Evolutionary conservation across 2,329 filamentous ascomycete genomes (phyloP), one percentile per base, ranked within the genome.

Genomic region (Plenodomus tracheiphilus): DNA sequence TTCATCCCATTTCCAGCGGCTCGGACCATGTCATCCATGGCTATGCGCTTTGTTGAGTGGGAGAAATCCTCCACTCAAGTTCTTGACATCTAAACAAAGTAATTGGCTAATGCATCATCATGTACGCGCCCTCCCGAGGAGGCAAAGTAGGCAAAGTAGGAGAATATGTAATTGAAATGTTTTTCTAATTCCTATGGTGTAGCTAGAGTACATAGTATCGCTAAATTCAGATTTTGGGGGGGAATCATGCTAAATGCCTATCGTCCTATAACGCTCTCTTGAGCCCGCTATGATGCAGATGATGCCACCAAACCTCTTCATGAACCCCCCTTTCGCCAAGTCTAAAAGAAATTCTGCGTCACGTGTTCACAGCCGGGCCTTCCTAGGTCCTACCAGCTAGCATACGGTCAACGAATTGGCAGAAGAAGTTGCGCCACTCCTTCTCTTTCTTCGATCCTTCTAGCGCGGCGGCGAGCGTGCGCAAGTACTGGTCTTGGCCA

Each of bases 401-500:
- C 45, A 62, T 57, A 22, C 66, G 60, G 28, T 68, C 67, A 15
- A 78, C 70, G 49, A 79, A 79, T 4, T 65, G 61, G 25, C 69
- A 71, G 49, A 78, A 77, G 58, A 76, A 78, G 53, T 69, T 74
- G 47, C 72, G 68, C 67, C 76, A 79, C n/a, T 68, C 71, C 46
- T 74, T 69, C 42, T 73, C 65, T 46, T 77, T 75, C 49, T 62
- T 71, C 36, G 46, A 48, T n/a, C 58, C 59, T 40, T 71, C 68
- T 16, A 72, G 64, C 4, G 69, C 66, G 2, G 62, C 66, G 2
- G 66, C 69, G 15, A 74, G 62, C 2, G 61, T 66, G 21, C 81
- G 78, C 39, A 92, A 74, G 62, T 89, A 92, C 36, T 79, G 78
- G 16, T 85, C 79, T 49, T 89, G 84, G 0, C 76, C 75, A 59